Percentiles rank a stretch among this genome's conserved stretches.
Evolutionary conservation across 495 filamentous ascomycete species (phyloP).

Genomic region (Daldinia grandis): DNA sequence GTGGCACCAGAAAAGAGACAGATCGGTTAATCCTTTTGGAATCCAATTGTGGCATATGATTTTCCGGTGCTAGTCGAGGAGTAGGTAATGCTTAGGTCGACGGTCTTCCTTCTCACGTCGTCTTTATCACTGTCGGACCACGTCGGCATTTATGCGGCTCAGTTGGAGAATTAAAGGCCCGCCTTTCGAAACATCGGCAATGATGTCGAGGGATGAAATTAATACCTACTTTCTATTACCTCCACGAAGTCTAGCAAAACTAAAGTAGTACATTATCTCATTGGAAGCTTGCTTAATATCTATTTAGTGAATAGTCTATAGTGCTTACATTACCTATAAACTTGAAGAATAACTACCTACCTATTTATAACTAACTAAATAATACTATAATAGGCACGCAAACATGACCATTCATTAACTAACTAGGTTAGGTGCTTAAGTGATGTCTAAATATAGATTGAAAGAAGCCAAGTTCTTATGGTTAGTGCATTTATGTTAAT

Average conservation of each 20-base stretch:
- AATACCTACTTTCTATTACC: background rate
- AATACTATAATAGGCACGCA: no score
- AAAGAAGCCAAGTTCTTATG: no score
- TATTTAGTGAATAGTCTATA: no score
- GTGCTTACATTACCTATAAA: no score
- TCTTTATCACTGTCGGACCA: background rate
- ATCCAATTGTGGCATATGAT: background rate
- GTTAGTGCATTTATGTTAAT: no score
- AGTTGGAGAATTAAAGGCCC: background rate
- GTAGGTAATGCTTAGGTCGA: background rate
- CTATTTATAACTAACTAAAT: no score
- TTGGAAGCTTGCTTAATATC: no score
- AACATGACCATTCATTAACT: no score
- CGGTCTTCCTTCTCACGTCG: background rate
- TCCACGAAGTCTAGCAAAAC: background rate
- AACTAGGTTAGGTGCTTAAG: no score
- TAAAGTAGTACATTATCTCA: no score
- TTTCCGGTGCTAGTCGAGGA: background rate
- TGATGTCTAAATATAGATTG: no score
- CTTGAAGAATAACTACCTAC: no score
- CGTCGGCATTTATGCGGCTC: background rate
- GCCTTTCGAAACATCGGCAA: background rate
- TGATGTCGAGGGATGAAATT: background rate
- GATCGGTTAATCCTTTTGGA: constrained; percentile 20
- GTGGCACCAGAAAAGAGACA: background rate